Evolutionary conservation across 306 rosid genomes (phyloP), one percentile per base, ranked within the genome.

Genomic region (Rosa lucieae): DNA sequence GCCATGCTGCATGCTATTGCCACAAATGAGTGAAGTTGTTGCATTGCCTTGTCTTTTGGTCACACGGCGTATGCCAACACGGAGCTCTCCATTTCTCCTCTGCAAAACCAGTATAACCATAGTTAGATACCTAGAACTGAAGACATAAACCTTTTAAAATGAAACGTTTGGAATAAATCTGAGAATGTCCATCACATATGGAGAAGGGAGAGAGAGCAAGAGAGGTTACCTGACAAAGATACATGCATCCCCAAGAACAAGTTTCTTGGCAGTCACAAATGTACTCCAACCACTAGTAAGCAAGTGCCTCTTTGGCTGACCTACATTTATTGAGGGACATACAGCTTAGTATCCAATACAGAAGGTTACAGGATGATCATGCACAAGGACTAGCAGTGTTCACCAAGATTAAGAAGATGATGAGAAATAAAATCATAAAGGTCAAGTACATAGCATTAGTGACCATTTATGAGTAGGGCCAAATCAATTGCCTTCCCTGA

Each of bases 261-360:
- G 94, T 59, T 83, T 91, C 81, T 91, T 93, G 35, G 93, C 70
- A 58, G 81, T 80, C 7, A 89, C 86, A 67, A 93, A 93, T 51
- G 82, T 83, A 84, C 89, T 93, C 98, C 94, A 93, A 42, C 94
- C 94, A 74, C 87, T 84, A 10, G 97, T 93, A 76, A 93, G 86
- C 83, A 91, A 81, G 83, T 93, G 94, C 74, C 91, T 81, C 86
- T 73, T 91, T 10, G 96, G 90, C 63, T 88, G 82, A 78, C 92
- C 98, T 93, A 87, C 81, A 86, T 76, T 79, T 69, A 35, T 82
- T 62, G 58, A 6, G 68, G 61, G 65, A 78, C 10, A 82, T 42
- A 55, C 65, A 77, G 58, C 81, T 79, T 42, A 32, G 62, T 51
- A 52, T 48, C 67, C 48, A 61, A 44, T 48, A 44, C n/a, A 68